A percentile compares a stretch with the other conserved stretches of the same genome.
Evolutionary conservation across 257 asterid species (phyloP).

Genomic region (Petunia axillaris): DNA sequence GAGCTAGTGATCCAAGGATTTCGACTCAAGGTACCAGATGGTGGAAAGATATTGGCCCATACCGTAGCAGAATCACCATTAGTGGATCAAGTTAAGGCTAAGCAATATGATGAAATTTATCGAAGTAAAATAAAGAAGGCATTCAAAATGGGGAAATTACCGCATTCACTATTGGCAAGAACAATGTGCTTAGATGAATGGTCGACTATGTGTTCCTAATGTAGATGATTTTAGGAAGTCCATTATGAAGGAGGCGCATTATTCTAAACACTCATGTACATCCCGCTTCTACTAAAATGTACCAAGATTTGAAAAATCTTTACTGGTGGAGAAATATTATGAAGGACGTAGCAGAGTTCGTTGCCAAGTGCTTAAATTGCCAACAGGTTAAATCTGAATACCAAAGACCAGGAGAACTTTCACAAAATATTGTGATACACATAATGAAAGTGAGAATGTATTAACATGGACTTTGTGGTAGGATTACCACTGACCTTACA

Average conservation of each 20-base stretch:
- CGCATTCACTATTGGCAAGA: no score
- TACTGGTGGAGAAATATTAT: constrained; percentile 8
- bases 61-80: no score
- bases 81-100: no score
- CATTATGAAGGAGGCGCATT: not conserved
- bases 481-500: no score
- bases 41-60: not conserved
- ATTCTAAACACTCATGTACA: not conserved
- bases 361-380: not conserved
- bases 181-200: not conserved
- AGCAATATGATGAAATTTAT: no score
- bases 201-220: not conserved
- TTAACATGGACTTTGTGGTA: no score
- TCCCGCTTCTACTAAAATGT: constrained; percentile 1
- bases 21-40: not conserved
- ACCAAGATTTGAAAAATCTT: not conserved
- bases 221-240: not conserved
- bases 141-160: no score
- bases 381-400: no score
- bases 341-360: not conserved
- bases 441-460: no score
- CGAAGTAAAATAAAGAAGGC: no score
- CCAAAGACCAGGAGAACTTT: not conserved
- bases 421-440: no score
- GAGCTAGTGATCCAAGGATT: not conserved